These are phyloP conservation scores for Cymbidium sinense DNA, from an alignment of 106 monocot genomes.

Conservation along the genomic window DNA sequence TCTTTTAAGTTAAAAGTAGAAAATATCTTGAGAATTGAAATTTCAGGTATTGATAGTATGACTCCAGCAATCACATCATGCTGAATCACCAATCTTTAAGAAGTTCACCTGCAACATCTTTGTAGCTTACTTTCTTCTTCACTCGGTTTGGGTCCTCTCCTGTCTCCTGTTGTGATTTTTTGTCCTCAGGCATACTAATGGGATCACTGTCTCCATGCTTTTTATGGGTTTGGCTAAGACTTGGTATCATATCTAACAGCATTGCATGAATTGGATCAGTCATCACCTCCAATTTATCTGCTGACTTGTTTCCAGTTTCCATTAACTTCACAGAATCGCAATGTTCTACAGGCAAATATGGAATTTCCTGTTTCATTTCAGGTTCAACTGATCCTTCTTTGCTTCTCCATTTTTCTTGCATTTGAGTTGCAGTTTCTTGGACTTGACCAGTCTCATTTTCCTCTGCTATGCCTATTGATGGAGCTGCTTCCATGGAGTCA, in stretches of 20 bases:
- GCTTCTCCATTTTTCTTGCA: neutral
- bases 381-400: neutral
- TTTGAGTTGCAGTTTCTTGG: neutral
- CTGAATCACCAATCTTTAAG: conserved; percentile 63
- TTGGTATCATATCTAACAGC: conserved; percentile 84
- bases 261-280: conserved; percentile 81
- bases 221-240: conserved; percentile 51
- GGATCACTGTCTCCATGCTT: neutral
- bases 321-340: neutral
- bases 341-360: too few species aligned
- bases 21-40: too few species aligned
- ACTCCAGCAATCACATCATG: neutral
- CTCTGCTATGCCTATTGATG: neutral
- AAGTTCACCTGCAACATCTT: conserved; percentile 65
- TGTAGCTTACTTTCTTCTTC: conserved; percentile 95
- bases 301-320: conserved; percentile 12
- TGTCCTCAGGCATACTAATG: neutral
- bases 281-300: conserved; percentile 42
- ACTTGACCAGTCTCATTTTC: neutral
- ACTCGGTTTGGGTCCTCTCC: conserved; percentile 8
- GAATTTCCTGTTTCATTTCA: neutral
- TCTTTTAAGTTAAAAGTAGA: too few species aligned
- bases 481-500: conserved; percentile 16
- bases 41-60: too few species aligned
- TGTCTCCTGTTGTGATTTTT: conserved; percentile 14